Base-by-base conservation (phyloP, 2,329 filamentous ascomycete genomes). In the Fusarium albidum region DNA sequence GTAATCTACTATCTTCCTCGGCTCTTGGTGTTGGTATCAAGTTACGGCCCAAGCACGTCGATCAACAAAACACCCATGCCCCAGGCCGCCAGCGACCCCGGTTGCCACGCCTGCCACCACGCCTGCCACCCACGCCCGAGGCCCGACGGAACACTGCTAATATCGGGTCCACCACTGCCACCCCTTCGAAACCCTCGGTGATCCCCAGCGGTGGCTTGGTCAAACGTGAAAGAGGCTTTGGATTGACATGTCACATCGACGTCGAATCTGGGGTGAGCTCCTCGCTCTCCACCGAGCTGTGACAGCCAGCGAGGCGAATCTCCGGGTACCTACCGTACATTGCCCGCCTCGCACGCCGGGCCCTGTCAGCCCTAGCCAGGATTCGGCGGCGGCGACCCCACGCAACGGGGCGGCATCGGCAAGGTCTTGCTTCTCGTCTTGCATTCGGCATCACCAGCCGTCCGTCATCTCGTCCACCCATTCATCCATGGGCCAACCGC, bases 221-320 rank as follows among this genome's bases (percentile, higher is more conserved):
- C 50, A 61, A 42, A 47, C 46, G 43, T 25, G 21, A 29, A 53
- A 49, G 37, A 49, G 39, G 38, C 47, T 51, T 39, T 39, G 15
- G 21, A 21, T 37, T 41, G 41, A 47, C 44, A 57, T 49, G 37
- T 59, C 62, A 42, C 61, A 46, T 52, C 46, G 47, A 54, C 38
- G 49, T 52, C 41, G 55, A 65, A 66, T 66, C 63, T 28, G 63
- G 63, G 63, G 59, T 64, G 61, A 51, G 54, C 43, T 34, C 47
- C 39, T 43, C 33, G 49, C 59, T 65, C 59, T 58, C 63, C 63
- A 61, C 61, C 51, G 55, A 63, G 40, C 54, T 66, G 63, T 51
- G 58, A 66, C 63, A 58, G 42, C 57, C 53, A 61, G 32, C 51
- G 40, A 56, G 55, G 42, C 46, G 42, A 52, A 38, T 43, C 46